Evolutionary conservation across 2,329 filamentous ascomycete genomes (phyloP), one percentile per base, ranked within the genome.

Genomic region (Coniochaeta pulveracea): DNA sequence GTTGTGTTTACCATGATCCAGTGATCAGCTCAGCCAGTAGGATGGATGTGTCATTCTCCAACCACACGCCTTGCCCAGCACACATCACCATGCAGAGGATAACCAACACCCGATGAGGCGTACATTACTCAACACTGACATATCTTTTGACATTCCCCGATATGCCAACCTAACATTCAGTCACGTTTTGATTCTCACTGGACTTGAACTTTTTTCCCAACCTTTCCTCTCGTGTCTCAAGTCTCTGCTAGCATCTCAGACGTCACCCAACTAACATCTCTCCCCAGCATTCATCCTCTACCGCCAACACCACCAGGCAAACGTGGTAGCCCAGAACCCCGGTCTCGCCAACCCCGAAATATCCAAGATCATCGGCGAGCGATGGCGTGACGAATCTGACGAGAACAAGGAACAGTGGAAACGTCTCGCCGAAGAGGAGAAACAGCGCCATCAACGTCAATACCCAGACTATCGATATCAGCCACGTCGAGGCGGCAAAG

Each of bases 401-500:
- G 74, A 82, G 34, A 69, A 78, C 37, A 93, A 93, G 58, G 73
- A 77, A 42, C 72, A 79, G 53, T 98, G 91, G 91, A 93, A 91
- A 56, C 69, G 71, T 39, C 71, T 93, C 36, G 91, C 91, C 39
- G 85, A 93, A 60, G 83, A 94, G 59, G 91, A 96, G 56, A 96
- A 96, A 63, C 66, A 76, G 40, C 80, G 83, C 12, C 91, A 98
- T 55, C 80, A 85, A 49, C 77, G 79, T 42, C 83, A 88, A 58
- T 94, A 95, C 54, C 91, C 91, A 3, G 81, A 85, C 43, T 98
- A 98, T 58, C 78, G 86, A 41, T 98, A 96, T 52, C 85, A 94
- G 53, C 91, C 91, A 22, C 79, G 84, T 14, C 73, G 83, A 22
- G 73, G 71, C 42, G 58, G 57, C 7, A 63, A 63, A 37, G 42